phyloP scores from a whole-genome alignment of 441 rosid species.

The Euphorbia schlechtendalii region DNA sequence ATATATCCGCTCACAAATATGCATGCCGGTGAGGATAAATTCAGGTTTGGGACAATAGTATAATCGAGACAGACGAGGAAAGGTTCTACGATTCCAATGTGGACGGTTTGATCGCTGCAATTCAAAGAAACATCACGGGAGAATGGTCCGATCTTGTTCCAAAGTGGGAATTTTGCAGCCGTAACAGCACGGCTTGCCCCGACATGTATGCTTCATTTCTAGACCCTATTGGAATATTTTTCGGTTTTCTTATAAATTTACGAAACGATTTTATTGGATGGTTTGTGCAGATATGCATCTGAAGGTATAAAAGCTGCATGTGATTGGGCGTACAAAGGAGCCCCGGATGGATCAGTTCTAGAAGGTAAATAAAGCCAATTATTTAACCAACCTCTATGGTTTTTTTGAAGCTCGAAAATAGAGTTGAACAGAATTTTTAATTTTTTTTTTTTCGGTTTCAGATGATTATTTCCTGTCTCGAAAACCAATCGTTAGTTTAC shows the following conservation, averaged over 20 bases:
- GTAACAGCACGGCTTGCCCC: constrained; percentile 47
- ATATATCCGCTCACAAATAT: too few species aligned
- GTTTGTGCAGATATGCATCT: constrained; percentile 54
- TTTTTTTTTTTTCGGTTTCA: constrained; percentile 21
- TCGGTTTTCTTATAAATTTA: neutral
- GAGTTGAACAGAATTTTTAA: neutral
- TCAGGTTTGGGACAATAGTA: constrained; percentile 72
- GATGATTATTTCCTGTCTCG: constrained; percentile 73
- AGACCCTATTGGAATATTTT: neutral
- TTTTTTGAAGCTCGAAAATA: neutral
- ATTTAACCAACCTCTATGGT: neutral
- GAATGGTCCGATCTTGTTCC: constrained; percentile 57
- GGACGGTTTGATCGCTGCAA: constrained; percentile 50
- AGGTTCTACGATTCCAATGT: constrained; percentile 41
- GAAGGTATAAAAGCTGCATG: constrained; percentile 82
- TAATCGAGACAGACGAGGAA: constrained; percentile 64
- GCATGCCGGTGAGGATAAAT: neutral
- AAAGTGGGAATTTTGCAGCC: constrained; percentile 60
- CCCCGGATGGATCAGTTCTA: constrained; percentile 42
- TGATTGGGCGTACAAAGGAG: constrained; percentile 84
- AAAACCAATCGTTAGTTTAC: constrained; percentile 46
- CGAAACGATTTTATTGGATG: neutral
- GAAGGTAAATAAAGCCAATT: constrained; percentile 36
- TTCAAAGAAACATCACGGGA: constrained; percentile 55
- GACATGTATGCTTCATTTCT: constrained; percentile 37